Conservation (phyloP, 1,284 basidiomycete genomes). For the Heterobasidion occidentale region DNA sequence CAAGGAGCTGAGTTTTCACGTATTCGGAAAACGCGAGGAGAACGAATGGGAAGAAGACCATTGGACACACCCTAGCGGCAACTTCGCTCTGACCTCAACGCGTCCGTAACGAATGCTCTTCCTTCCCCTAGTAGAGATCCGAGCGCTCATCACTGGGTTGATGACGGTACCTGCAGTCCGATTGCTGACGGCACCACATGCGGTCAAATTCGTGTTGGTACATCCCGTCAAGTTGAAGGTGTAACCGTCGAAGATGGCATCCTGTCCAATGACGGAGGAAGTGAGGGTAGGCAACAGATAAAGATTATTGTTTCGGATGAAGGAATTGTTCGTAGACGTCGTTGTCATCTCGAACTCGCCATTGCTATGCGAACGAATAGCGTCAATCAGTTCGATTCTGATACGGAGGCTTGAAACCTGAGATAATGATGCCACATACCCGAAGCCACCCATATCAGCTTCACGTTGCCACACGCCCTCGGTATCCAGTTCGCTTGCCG, state of each 20-base stretch:
- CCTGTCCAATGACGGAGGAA: conserved; percentile 58
- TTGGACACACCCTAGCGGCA: conserved; percentile 47
- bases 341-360: conserved; percentile 89
- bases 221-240: conserved; percentile 79
- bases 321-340: conserved; percentile 68
- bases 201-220: conserved; percentile 49
- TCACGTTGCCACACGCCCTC: conserved; percentile 68
- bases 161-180: conserved; percentile 54
- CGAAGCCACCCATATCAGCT: conserved; percentile 81
- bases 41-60: too few relatives aligned
- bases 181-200: conserved; percentile 55
- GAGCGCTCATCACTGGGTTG: conserved; percentile 77
- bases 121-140: conserved; percentile 66
- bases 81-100: conserved; percentile 76
- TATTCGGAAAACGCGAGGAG: too few relatives aligned
- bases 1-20: too few relatives aligned
- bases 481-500: conserved; percentile 52
- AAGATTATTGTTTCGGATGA: conserved; percentile 66
- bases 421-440: conserved; percentile 35
- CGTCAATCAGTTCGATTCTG: background rate
- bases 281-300: conserved; percentile 85
- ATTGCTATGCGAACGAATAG: conserved; percentile 38
- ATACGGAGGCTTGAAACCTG: too few relatives aligned
- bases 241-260: conserved; percentile 55
- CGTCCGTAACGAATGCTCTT: conserved; percentile 73